These are phyloP conservation scores for Stenogyne calaminthoides DNA, from an alignment of 305 asterid genomes.

Conservation along the genomic window DNA sequence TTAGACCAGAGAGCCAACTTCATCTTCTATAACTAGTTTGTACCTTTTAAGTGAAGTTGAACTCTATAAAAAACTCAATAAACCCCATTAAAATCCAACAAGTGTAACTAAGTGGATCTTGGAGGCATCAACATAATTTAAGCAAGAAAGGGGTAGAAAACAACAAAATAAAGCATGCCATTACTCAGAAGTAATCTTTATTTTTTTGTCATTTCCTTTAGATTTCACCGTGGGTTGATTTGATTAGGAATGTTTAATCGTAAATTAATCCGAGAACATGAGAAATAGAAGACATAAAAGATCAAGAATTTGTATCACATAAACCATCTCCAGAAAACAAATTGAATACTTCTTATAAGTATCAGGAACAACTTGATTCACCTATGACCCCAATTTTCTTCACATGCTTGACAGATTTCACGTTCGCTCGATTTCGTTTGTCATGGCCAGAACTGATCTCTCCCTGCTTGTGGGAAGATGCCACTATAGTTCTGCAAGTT, in stretches of 20 bases:
- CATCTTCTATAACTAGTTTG: no score
- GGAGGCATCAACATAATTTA: background rate
- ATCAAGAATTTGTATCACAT: background rate
- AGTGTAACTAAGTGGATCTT: constrained; percentile 11
- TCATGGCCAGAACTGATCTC: constrained; percentile 56
- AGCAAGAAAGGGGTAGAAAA: background rate
- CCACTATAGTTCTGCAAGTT: constrained; percentile 56
- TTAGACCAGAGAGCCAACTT: no score
- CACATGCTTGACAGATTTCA: constrained; percentile 40
- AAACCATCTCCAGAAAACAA: background rate
- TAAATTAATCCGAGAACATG: background rate
- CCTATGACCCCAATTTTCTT: constrained; percentile 1
- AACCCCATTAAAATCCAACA: constrained; percentile 29
- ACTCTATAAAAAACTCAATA: no score
- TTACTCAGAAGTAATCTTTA: constrained; percentile 4
- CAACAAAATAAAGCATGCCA: constrained; percentile 19
- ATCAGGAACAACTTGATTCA: background rate
- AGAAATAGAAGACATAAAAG: background rate
- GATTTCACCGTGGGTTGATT: constrained; percentile 10
- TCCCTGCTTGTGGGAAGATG: constrained; percentile 70
- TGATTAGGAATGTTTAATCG: background rate
- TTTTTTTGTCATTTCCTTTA: constrained; percentile 1
- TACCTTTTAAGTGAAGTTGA: no score
- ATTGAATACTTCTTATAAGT: constrained; percentile 10
- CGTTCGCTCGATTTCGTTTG: constrained; percentile 34